A percentile compares a stretch with the other conserved stretches of the same genome.
These are phyloP conservation scores for Boletus vermiculosoides DNA, from an alignment of 768 basidiomycete species.

Conservation along the genomic window DNA sequence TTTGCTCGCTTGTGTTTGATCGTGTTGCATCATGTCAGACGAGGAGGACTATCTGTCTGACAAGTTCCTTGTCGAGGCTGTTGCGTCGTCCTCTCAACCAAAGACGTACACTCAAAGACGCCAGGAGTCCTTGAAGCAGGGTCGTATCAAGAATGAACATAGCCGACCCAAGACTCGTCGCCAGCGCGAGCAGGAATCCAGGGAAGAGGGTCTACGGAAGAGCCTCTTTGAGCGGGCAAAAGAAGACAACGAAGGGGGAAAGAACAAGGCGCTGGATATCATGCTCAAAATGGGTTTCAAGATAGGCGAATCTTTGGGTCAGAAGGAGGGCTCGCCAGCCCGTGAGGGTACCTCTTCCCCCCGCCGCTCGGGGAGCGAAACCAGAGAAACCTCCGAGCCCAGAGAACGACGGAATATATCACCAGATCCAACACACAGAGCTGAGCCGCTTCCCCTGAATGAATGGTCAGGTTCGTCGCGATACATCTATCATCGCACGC, in stretches of 20 bases:
- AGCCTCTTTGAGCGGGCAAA: conserved; percentile 78
- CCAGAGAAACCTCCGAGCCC: conserved; percentile 2
- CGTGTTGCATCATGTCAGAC: conserved; percentile 51
- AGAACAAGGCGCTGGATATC: conserved; percentile 80
- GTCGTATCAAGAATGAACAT: conserved; percentile 64
- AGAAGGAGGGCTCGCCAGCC: conserved; percentile 20
- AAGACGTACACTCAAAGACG: conserved; percentile 72
- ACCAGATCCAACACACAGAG: conserved; percentile 40
- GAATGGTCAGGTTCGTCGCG: conserved; percentile 75
- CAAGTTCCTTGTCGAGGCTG: conserved; percentile 65
- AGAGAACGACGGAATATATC: conserved; percentile 1
- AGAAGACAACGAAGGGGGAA: conserved; percentile 47
- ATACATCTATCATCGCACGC: background rate
- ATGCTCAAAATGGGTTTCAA: conserved; percentile 96
- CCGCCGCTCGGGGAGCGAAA: background rate
- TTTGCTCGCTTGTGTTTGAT: conserved; percentile 20
- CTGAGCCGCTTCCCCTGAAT: conserved; percentile 69
- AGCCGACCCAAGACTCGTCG: conserved; percentile 59
- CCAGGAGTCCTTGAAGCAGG: conserved; percentile 57
- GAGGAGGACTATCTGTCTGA: conserved; percentile 88
- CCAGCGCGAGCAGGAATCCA: conserved; percentile 70
- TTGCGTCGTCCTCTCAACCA: conserved; percentile 36
- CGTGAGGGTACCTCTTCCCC: conserved; percentile 1
- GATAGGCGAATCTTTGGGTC: conserved; percentile 76
- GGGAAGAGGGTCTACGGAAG: conserved; percentile 74